Evolutionary conservation across 805 yeast genomes (phyloP), one percentile per base, ranked within the genome.

Genomic region (Cyberlindnera veronae): DNA sequence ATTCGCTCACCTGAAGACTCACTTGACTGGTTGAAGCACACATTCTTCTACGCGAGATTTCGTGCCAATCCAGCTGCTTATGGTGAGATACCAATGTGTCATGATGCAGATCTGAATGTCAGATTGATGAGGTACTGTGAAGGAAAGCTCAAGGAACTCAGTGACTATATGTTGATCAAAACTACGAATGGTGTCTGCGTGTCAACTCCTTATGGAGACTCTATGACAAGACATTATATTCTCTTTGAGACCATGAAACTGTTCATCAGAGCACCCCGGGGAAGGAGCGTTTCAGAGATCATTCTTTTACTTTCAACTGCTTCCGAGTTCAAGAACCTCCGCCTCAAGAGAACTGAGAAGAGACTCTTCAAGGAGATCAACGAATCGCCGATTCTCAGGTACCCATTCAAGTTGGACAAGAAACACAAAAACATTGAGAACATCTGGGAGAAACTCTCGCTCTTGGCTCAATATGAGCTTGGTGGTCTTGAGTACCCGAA

Each of bases 191-290:
- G 39, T 1, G 39, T 29, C 2, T 61, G 56, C 19, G 29, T 39
- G 6, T 60, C 71, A 20, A 67, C 79, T 0, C 49, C 60, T 0
- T 72, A 53, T 54, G 81, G 81, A 0, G 50, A 55, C 22, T 62
- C 79, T 0, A 68, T 77, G 79, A 64, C 73, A 2, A 67, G 63
- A 38, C 72, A 73, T 44, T 76, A 74, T 49, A 56, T 77, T 4
- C 40, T 55, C 3, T 69, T 71, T 41, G 67, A 64, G 3, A 71
- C 79, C 0, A 67, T 73, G 58, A 66, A 64, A 32, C 18, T 9
- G 2, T 51, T 72, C 15, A 50, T 71, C 7, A 49, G 50, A 6
- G 32, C 57, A 0, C 13, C 44, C 0, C 7, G 24, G 3, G 36
- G 43, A 3, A 44, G 53, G 20, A 30, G 51, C 1, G 32, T 62